Conservation (phyloP, 2,329 filamentous ascomycete genomes). For the Reticulascus tulasneorum region DNA sequence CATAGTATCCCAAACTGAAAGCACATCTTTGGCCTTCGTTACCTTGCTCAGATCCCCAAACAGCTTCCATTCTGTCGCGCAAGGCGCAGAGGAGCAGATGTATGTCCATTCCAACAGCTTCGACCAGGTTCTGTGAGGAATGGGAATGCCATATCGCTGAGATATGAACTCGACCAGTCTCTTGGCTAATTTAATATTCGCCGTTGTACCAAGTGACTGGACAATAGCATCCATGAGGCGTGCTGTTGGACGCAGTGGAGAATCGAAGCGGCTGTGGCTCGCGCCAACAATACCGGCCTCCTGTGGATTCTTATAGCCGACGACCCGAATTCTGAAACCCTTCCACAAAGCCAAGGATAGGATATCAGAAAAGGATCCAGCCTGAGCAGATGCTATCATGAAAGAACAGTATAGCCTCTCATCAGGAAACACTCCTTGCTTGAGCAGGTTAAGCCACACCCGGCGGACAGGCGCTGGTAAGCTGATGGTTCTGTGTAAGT, state of each 20-base stretch:
- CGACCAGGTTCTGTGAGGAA: conserved; percentile 58
- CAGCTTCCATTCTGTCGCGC: conserved; percentile 29
- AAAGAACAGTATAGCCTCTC: conserved; percentile 8
- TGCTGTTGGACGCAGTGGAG: conserved; percentile 53
- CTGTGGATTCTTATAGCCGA: conserved; percentile 9
- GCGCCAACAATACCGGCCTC: conserved; percentile 25
- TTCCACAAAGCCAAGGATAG: conserved; percentile 2
- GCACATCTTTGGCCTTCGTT: conserved; percentile 39
- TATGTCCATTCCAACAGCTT: conserved; percentile 66
- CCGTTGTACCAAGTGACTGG: conserved; percentile 64
- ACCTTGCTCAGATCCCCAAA: conserved; percentile 25
- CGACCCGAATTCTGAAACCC: conserved; percentile 4
- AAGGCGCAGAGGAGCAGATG: conserved; percentile 42
- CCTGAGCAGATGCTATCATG: conserved; percentile 8
- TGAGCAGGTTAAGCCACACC: conserved; percentile 9
- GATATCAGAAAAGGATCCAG: conserved; percentile 7
- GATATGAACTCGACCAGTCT: conserved; percentile 62
- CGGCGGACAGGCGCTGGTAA: conserved; percentile 4
- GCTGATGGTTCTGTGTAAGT: conserved; percentile 9
- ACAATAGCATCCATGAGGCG: conserved; percentile 63
- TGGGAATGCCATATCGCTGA: conserved; percentile 50
- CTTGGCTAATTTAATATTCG: conserved; percentile 54
- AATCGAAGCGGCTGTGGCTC: conserved; percentile 39
- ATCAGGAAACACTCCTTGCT: background rate
- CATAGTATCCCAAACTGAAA: conserved; percentile 57